These are phyloP conservation scores for Penicillium goetzii DNA, from an alignment of 495 filamentous ascomycete species.

Conservation along the genomic window DNA sequence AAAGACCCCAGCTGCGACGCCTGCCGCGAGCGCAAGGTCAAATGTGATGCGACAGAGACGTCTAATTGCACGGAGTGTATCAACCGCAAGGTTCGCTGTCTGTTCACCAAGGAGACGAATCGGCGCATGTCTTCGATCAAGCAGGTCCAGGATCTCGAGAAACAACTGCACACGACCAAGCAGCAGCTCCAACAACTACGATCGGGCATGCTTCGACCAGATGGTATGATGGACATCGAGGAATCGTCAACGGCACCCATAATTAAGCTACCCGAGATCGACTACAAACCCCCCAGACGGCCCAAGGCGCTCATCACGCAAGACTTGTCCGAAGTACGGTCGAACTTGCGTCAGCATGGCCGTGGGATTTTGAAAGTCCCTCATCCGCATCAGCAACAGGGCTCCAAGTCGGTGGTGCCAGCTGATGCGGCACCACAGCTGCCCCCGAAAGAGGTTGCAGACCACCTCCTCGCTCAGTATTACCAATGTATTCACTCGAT, in stretches of 20 bases:
- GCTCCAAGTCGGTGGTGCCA: slow-evolving; percentile 53
- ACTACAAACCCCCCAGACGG: slow-evolving; percentile 63
- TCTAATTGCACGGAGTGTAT: slow-evolving; percentile 95
- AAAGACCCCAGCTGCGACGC: slow-evolving; percentile 99
- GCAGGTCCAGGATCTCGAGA: slow-evolving; percentile 97
- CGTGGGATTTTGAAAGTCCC: slow-evolving; percentile 84
- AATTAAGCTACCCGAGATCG: slow-evolving; percentile 72
- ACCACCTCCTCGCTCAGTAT: slow-evolving; percentile 77
- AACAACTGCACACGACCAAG: slow-evolving; percentile 76
- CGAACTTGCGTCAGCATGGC: slow-evolving; percentile 73
- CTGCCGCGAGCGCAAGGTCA: slow-evolving; percentile 96
- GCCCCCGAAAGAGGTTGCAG: slow-evolving; percentile 71
- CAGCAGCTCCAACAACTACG: slow-evolving; percentile 74
- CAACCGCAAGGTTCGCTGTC: slow-evolving; percentile 92
- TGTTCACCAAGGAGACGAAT: slow-evolving; percentile 99
- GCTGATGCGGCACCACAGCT: slow-evolving; percentile 63
- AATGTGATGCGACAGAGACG: slow-evolving; percentile 97
- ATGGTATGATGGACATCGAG: slow-evolving; percentile 63
- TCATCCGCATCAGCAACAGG: slow-evolving; percentile 65
- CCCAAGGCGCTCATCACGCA: slow-evolving; percentile 62
- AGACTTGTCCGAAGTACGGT: slow-evolving; percentile 70
- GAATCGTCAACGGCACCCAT: slow-evolving; percentile 58
- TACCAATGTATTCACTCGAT: slow-evolving; percentile 74
- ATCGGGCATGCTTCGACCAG: slow-evolving; percentile 48
- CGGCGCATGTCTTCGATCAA: slow-evolving; percentile 99